Conservation (phyloP, 2,329 filamentous ascomycete species). For the Cladobotryum protrusum region DNA sequence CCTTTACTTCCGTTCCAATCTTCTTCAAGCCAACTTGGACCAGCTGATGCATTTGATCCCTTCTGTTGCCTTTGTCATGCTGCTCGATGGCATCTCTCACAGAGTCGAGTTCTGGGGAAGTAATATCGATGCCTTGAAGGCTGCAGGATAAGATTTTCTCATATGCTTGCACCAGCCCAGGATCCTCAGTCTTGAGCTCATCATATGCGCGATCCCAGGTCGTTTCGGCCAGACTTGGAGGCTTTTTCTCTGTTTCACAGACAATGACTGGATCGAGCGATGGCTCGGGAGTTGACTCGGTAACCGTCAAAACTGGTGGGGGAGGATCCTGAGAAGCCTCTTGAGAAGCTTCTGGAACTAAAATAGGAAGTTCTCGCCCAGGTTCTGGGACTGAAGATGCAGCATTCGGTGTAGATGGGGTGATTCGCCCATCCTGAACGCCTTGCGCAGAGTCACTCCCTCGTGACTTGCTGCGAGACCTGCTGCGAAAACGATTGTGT, state of each 20-base stretch:
- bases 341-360: too few species aligned
- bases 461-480: too few species aligned
- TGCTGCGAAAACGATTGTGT: too few species aligned
- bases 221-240: constrained; percentile 2
- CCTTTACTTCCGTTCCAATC: constrained; percentile 18
- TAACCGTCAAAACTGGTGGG: too few species aligned
- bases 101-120: not conserved
- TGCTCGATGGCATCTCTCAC: constrained; percentile 1
- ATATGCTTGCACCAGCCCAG: constrained; percentile 15
- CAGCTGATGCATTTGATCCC: constrained; percentile 24
- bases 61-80: constrained; percentile 2
- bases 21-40: constrained; percentile 22
- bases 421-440: too few species aligned
- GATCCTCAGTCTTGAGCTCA: constrained; percentile 12
- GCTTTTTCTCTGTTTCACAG: not conserved
- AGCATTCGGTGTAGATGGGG: too few species aligned
- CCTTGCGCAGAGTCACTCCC: too few species aligned
- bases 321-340: too few species aligned
- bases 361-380: too few species aligned
- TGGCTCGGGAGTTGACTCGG: not conserved
- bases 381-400: too few species aligned
- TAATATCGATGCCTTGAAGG: constrained; percentile 4
- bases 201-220: constrained; percentile 20
- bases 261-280: not conserved
- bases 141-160: constrained; percentile 15